Evolutionary conservation across 768 basidiomycete species (phyloP), one percentile per base, ranked within the genome.

Genomic region (Clathrus columnatus): DNA sequence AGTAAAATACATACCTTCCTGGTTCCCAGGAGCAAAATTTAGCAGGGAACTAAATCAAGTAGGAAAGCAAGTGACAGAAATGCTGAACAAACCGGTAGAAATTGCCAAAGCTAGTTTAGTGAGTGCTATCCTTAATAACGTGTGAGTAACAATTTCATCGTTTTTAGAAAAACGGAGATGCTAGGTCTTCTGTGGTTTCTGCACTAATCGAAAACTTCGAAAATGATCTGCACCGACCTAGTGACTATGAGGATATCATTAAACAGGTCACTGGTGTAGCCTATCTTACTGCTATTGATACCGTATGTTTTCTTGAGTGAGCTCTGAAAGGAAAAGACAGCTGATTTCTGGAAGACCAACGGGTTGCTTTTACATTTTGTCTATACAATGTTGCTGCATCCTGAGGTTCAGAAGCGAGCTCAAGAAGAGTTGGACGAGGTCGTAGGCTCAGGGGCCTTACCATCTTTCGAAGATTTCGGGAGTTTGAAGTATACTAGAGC

Each of bases 361-460:
- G 48, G 47, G 30, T 48, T n/a, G 24, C 28, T 29, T 55, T 47
- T 29, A 28, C 44, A 24, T 4, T 63, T 62, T 41, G 50, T 65
- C 36, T 61, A 62, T 16, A 64, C 61, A 1, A 65, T 68, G 60
- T 36, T 60, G 4, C 23, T 63, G 18, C 57, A 65, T 36, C 60
- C 63, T 7, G 56, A 58, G 14, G 55, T 60, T 2, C 63, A 64
- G 48, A 46, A 57, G 26, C 61, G 57, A 49, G 67, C 65, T 0
- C 61, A 63, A 2, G 51, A 23, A 36, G 65, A 67, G 46, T 45
- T 67, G 5, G 61, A 65, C 29, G 20, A 23, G 16, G 61, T 65
- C 14, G 57, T 67, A 8, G 65, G 65, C 1, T 18, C 32, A 0
- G 51, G 61, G 30, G 57, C 60, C 43, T 56, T 60, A 5, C 65